These are phyloP conservation scores for Hanseniaspora lachancei DNA, from an alignment of 805 yeast species.

Conservation along the genomic window DNA sequence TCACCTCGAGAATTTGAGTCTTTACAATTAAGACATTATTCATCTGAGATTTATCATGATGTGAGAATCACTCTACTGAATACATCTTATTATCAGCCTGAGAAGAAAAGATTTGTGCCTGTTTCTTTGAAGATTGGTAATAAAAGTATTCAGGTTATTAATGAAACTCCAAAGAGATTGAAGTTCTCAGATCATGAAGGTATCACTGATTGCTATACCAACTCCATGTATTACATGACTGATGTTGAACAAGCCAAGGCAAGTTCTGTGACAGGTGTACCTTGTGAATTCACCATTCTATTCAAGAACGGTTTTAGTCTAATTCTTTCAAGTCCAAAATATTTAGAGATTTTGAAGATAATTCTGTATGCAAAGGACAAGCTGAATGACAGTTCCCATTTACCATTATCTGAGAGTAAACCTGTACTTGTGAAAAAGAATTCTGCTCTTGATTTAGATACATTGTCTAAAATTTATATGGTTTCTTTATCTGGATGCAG, in stretches of 20 bases:
- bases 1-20: constrained; percentile 33
- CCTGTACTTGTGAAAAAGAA: constrained; percentile 17
- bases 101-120: constrained; percentile 40
- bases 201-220: constrained; percentile 28
- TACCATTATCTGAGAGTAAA: neutral
- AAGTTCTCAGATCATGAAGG: constrained; percentile 27
- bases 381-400: constrained; percentile 27
- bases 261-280: constrained; percentile 34
- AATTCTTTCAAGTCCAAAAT: constrained; percentile 37
- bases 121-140: constrained; percentile 59
- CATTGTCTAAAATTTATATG: constrained; percentile 50
- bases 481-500: constrained; percentile 57
- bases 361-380: constrained; percentile 54
- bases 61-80: constrained; percentile 41
- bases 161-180: constrained; percentile 32
- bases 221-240: constrained; percentile 34
- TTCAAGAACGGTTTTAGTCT: constrained; percentile 27
- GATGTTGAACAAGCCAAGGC: constrained; percentile 32
- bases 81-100: constrained; percentile 38
- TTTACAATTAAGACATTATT: constrained; percentile 33
- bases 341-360: constrained; percentile 55
- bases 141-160: constrained; percentile 46
- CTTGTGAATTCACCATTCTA: constrained; percentile 39
- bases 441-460: constrained; percentile 24
- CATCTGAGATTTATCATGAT: constrained; percentile 34